Evolutionary conservation across 345 rosid species (phyloP).

Genomic region (Dovyalis caffra): DNA sequence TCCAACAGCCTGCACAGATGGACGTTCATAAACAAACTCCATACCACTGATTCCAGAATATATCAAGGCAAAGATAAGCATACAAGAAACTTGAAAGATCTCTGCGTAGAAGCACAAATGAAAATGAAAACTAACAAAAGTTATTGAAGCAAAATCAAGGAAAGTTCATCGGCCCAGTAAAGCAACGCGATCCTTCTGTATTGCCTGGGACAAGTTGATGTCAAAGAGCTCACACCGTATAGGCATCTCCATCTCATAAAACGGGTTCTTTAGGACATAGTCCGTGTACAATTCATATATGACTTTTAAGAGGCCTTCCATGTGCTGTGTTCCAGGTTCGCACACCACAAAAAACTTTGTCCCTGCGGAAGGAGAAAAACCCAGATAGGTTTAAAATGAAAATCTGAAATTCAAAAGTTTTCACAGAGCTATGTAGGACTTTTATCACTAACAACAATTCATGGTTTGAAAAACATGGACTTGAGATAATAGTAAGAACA

Average conservation of each 20-base stretch:
- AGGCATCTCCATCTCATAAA: constrained; percentile 99
- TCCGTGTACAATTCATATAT: constrained; percentile 89
- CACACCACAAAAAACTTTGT: constrained; percentile 96
- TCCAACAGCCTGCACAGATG: too few species aligned
- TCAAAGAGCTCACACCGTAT: constrained; percentile 97
- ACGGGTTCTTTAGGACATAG: constrained; percentile 92
- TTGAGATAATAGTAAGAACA: too few species aligned
- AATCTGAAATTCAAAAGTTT: not conserved
- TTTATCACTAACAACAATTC: too few species aligned
- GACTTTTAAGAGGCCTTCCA: constrained; percentile 77
- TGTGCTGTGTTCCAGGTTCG: constrained; percentile 79
- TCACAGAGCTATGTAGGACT: not conserved
- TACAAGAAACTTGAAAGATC: too few species aligned
- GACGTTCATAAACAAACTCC: too few species aligned
- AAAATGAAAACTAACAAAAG: not conserved
- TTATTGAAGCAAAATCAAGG: not conserved
- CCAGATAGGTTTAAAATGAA: not conserved
- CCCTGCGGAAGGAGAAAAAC: constrained; percentile 38
- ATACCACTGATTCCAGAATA: too few species aligned
- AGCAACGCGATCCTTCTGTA: constrained; percentile 81
- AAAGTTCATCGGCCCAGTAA: constrained; percentile 52
- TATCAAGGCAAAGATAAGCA: too few species aligned
- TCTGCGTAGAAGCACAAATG: not conserved
- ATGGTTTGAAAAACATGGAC: too few species aligned
- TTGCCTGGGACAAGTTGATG: constrained; percentile 68